Base-by-base conservation (phyloP, 805 yeast species). In the Kuraishia piskuri region DNA sequence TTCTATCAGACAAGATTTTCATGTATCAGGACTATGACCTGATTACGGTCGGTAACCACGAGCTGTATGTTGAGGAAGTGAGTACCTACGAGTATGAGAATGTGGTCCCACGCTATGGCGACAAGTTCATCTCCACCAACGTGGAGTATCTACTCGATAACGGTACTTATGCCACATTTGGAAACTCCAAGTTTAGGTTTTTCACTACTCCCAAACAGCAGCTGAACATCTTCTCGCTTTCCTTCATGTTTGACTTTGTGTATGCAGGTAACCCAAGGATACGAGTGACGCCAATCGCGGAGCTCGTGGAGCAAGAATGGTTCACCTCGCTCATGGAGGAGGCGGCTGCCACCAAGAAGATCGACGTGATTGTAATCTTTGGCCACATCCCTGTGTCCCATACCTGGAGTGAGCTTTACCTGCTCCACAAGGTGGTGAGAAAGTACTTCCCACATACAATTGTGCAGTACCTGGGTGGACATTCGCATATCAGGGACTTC, bases 381-480 rank as follows among this genome's bases (percentile, higher is more conserved):
- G 96, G 96, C 0, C 97, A 91, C 68, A 68, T 88, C 19, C 97
- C 97, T 0, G 79, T 83, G 58, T 71, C 55, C 25, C 82, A 79
- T 53, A 67, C 68, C 36, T 83, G 84, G 84, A 59, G 63, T 2
- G 90, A 86, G 62, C 63, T 80, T 56, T 68, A 68, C 54, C 54
- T 67, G 2, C 64, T 84, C 46, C 83, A 83, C 58, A 48, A 62
- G 0, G 67, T 65, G 5, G 67, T 92, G 24, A 77, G 97, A 55
- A 55, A 64, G 23, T 70, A 68, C 24, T 86, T 79, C 60, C 92
- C 95, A 5, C 64, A 74, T 26, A 75, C 77, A 0, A 72, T 82
- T 0, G 86, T 92, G 52, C 96, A 90, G 65, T 88, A 86, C 60
- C 85, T 92, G 68, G 98, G 97, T 1, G 98, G 97, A 1, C 98